Conservation (phyloP, 805 yeast species). For the Torulaspora indica region DNA sequence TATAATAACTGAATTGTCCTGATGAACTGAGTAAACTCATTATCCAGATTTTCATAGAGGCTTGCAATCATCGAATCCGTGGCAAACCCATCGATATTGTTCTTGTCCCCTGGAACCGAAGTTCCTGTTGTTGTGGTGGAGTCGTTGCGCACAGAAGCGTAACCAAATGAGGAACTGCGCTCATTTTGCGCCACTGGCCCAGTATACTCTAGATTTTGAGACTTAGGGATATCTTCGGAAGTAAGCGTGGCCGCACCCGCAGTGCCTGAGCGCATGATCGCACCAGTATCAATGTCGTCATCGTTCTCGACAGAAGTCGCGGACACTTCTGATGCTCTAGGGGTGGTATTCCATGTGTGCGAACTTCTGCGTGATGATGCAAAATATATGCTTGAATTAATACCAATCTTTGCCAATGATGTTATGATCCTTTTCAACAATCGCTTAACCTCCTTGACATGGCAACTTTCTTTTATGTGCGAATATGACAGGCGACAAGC, state of each 20-base stretch:
- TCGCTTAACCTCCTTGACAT: constrained; percentile 45
- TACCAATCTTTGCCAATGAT: constrained; percentile 57
- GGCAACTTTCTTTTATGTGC: constrained; percentile 46
- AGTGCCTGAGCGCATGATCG: constrained; percentile 9
- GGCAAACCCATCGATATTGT: constrained; percentile 40
- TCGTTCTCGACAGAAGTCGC: constrained; percentile 5
- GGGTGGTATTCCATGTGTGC: constrained; percentile 7
- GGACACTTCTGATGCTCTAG: constrained; percentile 12
- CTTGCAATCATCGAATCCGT: constrained; percentile 35
- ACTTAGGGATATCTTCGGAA: not conserved
- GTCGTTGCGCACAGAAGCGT: constrained; percentile 7
- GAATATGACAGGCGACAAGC: constrained; percentile 51
- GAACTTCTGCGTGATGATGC: constrained; percentile 22
- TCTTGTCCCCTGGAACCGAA: constrained; percentile 22
- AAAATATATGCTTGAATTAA: constrained; percentile 60
- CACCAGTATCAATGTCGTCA: constrained; percentile 3
- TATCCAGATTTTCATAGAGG: constrained; percentile 22
- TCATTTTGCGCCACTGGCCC: constrained; percentile 5
- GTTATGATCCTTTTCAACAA: constrained; percentile 50
- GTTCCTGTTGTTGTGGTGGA: constrained; percentile 11
- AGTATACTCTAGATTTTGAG: not conserved
- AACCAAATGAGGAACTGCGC: constrained; percentile 5
- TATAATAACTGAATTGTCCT: constrained; percentile 31
- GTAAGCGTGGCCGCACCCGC: constrained; percentile 25
- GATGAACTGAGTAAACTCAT: constrained; percentile 30